These are phyloP conservation scores for Henckelia pumila DNA, from an alignment of 257 asterid species.

Conservation along the genomic window DNA sequence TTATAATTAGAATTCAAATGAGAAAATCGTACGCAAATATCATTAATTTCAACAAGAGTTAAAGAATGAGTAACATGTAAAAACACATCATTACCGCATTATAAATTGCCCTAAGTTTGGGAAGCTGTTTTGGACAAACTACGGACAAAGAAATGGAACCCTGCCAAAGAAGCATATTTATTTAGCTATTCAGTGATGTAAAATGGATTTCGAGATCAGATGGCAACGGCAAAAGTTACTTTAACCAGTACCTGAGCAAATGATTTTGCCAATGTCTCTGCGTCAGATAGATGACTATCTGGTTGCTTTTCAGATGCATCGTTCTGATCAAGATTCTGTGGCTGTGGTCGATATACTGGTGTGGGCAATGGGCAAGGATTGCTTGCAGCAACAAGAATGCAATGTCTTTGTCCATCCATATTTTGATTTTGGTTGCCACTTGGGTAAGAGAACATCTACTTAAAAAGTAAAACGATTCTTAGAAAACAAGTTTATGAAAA, in stretches of 20 bases:
- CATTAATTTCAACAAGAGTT: slow-evolving; percentile 17
- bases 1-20: neutral
- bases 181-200: slow-evolving; percentile 19
- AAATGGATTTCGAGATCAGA: slow-evolving; percentile 18
- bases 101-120: slow-evolving; percentile 73
- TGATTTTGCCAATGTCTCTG: slow-evolving; percentile 76
- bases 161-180: slow-evolving; percentile 48
- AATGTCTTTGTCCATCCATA: slow-evolving; percentile 70
- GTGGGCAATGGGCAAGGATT: slow-evolving; percentile 82
- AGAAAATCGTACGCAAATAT: slow-evolving; percentile 3
- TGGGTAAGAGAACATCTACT: slow-evolving; percentile 64
- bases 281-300: slow-evolving; percentile 63
- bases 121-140: slow-evolving; percentile 92
- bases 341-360: slow-evolving; percentile 62
- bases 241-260: slow-evolving; percentile 66
- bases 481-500: slow-evolving; percentile 8
- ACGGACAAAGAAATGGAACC: slow-evolving; percentile 78
- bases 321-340: slow-evolving; percentile 53
- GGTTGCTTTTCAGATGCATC: slow-evolving; percentile 56
- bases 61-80: slow-evolving; percentile 16
- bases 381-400: slow-evolving; percentile 91
- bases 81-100: slow-evolving; percentile 55
- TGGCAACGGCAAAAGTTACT: neutral
- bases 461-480: slow-evolving; percentile 22
- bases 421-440: slow-evolving; percentile 64